phyloP scores from a whole-genome alignment of 208 protist genomes.

The Trypanosoma rangeli region DNA sequence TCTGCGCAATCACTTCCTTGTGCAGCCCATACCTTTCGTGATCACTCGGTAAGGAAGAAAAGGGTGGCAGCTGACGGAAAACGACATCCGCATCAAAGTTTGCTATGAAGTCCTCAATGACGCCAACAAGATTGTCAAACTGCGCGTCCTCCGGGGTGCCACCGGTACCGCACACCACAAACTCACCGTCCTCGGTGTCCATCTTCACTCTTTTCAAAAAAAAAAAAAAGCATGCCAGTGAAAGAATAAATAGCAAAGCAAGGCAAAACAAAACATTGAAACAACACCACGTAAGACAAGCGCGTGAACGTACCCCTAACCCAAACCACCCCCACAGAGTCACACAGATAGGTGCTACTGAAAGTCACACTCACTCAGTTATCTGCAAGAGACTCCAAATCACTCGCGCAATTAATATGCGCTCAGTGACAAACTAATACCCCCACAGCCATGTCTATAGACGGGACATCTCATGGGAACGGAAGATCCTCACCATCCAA shows the following conservation, averaged over 20 bases:
- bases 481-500: constrained; percentile 9
- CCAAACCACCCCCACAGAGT: background rate
- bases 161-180: constrained; percentile 56
- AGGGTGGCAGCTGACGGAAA: constrained; percentile 40
- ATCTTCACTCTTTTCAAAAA: constrained; percentile 27
- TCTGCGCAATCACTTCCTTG: constrained; percentile 40
- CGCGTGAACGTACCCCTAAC: background rate
- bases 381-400: background rate
- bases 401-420: background rate
- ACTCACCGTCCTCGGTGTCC: constrained; percentile 81
- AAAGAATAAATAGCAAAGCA: background rate
- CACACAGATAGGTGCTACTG: background rate
- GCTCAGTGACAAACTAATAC: background rate
- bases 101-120: constrained; percentile 89
- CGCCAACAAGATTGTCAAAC: constrained; percentile 74
- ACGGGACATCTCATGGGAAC: background rate
- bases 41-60: constrained; percentile 41
- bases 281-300: background rate
- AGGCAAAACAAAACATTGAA: background rate
- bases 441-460: background rate
- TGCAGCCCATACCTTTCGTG: constrained; percentile 69
- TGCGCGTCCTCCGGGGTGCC: constrained; percentile 58
- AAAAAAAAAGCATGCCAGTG: background rate
- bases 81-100: constrained; percentile 52
- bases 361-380: background rate